Evolutionary conservation across 2,329 filamentous ascomycete genomes (phyloP).

Genomic region (Cordyceps javanica): DNA sequence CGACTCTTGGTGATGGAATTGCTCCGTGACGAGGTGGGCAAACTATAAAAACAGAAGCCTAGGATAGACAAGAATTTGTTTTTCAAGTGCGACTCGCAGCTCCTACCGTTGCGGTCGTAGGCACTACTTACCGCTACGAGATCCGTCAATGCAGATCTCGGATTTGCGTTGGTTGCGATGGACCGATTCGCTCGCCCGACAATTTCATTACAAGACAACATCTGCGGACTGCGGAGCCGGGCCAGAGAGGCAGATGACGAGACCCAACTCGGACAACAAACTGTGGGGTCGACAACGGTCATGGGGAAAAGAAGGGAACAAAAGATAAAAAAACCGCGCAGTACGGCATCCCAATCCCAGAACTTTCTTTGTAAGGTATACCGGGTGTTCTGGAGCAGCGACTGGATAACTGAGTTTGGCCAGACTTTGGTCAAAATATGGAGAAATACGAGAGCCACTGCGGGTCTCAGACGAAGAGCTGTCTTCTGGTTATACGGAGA

Average conservation of each 20-base stretch:
- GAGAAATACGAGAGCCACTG: constrained; percentile 6
- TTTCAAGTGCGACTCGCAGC: not conserved
- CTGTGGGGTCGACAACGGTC: not conserved
- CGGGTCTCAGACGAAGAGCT: constrained; percentile 2
- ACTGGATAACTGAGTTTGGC: not conserved
- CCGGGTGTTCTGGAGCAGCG: not conserved
- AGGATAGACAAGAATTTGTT: no score
- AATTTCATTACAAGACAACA: not conserved
- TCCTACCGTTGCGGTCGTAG: not conserved
- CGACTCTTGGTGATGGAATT: no score
- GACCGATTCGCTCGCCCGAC: not conserved
- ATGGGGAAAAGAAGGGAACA: not conserved
- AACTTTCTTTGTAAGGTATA: not conserved
- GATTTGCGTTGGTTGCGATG: not conserved
- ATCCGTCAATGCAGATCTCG: not conserved
- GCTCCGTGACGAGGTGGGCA: no score
- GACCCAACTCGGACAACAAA: not conserved
- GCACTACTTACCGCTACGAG: no score
- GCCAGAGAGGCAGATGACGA: not conserved
- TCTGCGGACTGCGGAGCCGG: no score
- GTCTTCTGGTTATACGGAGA: constrained; percentile 2
- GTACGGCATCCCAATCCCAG: not conserved
- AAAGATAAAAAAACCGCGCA: not conserved
- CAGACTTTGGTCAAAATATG: not conserved
- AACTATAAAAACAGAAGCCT: no score